Evolutionary conservation across 257 asterid genomes (phyloP).

Genomic region (Echium plantagineum): DNA sequence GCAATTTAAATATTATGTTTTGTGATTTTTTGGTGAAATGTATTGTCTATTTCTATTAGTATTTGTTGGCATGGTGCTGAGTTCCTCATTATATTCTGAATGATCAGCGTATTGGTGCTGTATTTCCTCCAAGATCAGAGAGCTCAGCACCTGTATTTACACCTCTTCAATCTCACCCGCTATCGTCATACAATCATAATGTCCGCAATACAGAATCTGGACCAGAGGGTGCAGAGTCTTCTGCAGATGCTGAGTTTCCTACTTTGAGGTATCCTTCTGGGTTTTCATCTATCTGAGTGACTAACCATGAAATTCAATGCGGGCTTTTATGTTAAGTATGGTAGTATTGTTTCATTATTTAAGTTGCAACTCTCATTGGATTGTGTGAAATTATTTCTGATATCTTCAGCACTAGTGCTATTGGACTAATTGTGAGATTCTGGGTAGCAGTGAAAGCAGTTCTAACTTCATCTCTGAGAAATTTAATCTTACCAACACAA

Average conservation of each 20-base stretch:
- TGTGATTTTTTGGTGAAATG: constrained; percentile 1
- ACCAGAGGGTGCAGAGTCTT: constrained; percentile 61
- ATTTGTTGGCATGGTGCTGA: constrained; percentile 8
- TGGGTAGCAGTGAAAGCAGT: background rate
- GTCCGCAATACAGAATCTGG: constrained; percentile 55
- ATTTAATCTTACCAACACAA: too few relatives aligned
- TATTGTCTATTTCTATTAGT: constrained; percentile 7
- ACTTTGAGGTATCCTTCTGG: constrained; percentile 56
- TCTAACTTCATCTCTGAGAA: too few relatives aligned
- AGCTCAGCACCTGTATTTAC: constrained; percentile 82
- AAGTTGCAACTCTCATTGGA: too few relatives aligned
- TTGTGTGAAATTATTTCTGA: background rate
- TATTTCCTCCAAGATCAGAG: constrained; percentile 91
- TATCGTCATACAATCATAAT: constrained; percentile 77
- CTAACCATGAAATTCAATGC: background rate
- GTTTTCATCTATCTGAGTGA: background rate
- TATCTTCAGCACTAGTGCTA: background rate
- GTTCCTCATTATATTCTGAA: constrained; percentile 8
- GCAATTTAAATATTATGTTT: background rate
- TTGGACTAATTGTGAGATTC: background rate
- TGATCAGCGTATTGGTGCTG: constrained; percentile 85
- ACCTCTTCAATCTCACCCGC: constrained; percentile 83
- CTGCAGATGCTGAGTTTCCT: constrained; percentile 93
- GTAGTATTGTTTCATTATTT: background rate
- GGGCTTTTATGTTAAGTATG: background rate